A percentile compares a stretch with the other conserved stretches of the same genome.
phyloP scores from a whole-genome alignment of 768 basidiomycete genomes.

The Coprinopsis strossmayeri region DNA sequence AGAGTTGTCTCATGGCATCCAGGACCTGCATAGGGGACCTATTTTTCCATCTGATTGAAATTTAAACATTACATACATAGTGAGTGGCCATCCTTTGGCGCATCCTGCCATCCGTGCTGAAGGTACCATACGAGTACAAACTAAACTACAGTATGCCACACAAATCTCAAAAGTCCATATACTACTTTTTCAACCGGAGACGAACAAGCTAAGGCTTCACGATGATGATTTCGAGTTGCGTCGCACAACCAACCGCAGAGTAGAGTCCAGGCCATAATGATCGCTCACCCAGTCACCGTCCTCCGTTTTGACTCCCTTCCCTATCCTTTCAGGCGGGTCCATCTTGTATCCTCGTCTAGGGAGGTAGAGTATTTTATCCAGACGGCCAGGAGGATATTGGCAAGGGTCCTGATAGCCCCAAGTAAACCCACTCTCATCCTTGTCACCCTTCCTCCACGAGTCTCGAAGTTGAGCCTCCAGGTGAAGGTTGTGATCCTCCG shows the following conservation, averaged over 20 bases:
- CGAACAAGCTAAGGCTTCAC: neutral
- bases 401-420: conserved; percentile 50
- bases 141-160: no score
- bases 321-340: conserved; percentile 48
- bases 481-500: conserved; percentile 36
- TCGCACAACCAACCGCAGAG: conserved; percentile 23
- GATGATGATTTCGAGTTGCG: conserved; percentile 3
- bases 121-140: no score
- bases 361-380: conserved; percentile 65
- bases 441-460: conserved; percentile 45
- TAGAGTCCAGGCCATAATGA: conserved; percentile 54
- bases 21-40: no score
- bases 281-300: conserved; percentile 51
- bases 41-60: no score
- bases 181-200: no score
- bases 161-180: no score
- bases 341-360: conserved; percentile 43
- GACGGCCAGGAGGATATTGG: conserved; percentile 42
- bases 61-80: no score
- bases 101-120: no score
- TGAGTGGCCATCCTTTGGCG: no score
- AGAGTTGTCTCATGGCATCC: no score
- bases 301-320: conserved; percentile 42
- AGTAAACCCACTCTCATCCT: conserved; percentile 44
- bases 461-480: conserved; percentile 46